Evolutionary conservation across 1,139 yeast species (phyloP).

Genomic region (Sugiyamaella pinicola): DNA sequence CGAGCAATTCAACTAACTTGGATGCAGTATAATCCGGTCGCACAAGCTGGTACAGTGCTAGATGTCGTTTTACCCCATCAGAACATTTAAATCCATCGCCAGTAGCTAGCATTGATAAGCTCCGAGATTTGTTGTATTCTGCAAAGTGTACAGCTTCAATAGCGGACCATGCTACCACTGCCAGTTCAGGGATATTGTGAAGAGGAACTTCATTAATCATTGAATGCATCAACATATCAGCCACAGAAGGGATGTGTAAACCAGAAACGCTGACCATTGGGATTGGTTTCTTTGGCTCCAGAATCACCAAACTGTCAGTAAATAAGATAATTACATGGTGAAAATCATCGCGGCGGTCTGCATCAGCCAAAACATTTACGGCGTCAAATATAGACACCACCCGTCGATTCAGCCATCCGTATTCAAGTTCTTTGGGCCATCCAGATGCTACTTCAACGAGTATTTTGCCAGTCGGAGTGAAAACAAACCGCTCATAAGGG

Average conservation of each 20-base stretch:
- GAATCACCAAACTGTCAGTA: constrained; percentile 73
- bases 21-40: constrained; percentile 43
- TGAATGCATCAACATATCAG: constrained; percentile 88
- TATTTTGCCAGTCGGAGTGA: constrained; percentile 89
- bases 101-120: constrained; percentile 28
- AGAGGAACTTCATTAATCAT: constrained; percentile 83
- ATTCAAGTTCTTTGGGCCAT: constrained; percentile 87
- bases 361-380: constrained; percentile 45
- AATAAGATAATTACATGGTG: constrained; percentile 69
- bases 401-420: constrained; percentile 84
- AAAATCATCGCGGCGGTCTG: constrained; percentile 8
- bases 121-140: constrained; percentile 30
- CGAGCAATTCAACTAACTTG: constrained; percentile 63
- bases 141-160: constrained; percentile 52
- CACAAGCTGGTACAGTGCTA: constrained; percentile 41
- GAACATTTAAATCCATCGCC: constrained; percentile 20
- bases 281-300: constrained; percentile 46
- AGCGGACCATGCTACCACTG: constrained; percentile 68
- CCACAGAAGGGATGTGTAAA: constrained; percentile 59
- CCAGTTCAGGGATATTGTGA: constrained; percentile 66
- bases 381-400: constrained; percentile 81
- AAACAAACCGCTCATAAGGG: constrained; percentile 63
- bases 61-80: constrained; percentile 23
- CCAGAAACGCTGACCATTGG: constrained; percentile 40
- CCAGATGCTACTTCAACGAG: constrained; percentile 77